A percentile compares a stretch with the other conserved stretches of the same genome.
Evolutionary conservation across 495 filamentous ascomycete genomes (phyloP).

Genomic region (Neurospora sp.): DNA sequence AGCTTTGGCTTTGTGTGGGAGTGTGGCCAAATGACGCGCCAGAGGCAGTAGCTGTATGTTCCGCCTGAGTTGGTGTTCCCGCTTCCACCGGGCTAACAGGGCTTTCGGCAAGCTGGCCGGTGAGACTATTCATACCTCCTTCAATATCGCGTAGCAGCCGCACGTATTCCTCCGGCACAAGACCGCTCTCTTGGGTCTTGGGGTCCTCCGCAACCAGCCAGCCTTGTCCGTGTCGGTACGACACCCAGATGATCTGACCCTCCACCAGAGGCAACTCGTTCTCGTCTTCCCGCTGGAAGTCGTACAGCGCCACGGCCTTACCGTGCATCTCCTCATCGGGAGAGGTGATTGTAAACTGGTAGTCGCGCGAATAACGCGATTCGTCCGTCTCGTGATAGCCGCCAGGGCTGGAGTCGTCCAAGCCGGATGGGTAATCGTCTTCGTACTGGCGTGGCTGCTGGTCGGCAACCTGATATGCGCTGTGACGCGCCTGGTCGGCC

Average conservation of each 20-base stretch:
- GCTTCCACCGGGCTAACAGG: conserved; percentile 34
- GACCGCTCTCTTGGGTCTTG: conserved; percentile 69
- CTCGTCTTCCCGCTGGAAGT: conserved; percentile 90
- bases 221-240: conserved; percentile 88
- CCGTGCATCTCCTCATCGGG: conserved; percentile 97
- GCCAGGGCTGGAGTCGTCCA: conserved; percentile 47
- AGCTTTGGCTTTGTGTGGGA: conserved; percentile 23
- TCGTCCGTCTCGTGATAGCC: conserved; percentile 40
- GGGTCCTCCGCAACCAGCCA: conserved; percentile 97
- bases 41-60: conserved; percentile 20
- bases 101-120: conserved; percentile 30
- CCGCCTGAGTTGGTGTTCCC: conserved; percentile 47
- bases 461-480: conserved; percentile 29
- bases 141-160: conserved; percentile 86
- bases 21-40: conserved; percentile 25
- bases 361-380: conserved; percentile 74
- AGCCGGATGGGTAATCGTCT: conserved; percentile 45
- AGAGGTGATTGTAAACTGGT: conserved; percentile 89
- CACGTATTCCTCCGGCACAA: conserved; percentile 96
- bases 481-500: conserved; percentile 48
- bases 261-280: conserved; percentile 90
- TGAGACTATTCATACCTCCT: conserved; percentile 47
- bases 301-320: conserved; percentile 89
- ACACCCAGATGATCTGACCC: conserved; percentile 94
- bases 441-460: conserved; percentile 47